Base-by-base conservation (phyloP, 192 early-diverging fungal genomes). In the Allomyces macrogynus region DNA sequence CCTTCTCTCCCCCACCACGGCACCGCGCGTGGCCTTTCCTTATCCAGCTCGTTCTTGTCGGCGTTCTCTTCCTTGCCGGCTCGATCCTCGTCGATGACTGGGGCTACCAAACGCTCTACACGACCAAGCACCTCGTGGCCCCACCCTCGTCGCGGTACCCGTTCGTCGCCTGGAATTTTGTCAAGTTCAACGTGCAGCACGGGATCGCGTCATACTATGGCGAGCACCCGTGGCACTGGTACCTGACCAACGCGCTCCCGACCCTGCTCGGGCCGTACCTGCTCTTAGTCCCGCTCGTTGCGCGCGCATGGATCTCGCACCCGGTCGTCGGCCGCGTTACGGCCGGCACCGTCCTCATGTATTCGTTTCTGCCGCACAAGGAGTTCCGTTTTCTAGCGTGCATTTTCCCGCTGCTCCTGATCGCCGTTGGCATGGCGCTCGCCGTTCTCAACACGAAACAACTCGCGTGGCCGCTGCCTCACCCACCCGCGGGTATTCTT, bases 381-480 rank as follows among this genome's bases (percentile, higher is more conserved):
- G 95, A 98, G 72, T 93, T 90, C 71, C 83, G 95, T 8, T 98
- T 98, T 71, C 71, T 98, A n/a, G 86, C 84, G 61, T 90, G 91
- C 5, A 72, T 95, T 14, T 71, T 98, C 32, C 87, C 95, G 54
- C 71, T 87, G 70, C 5, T 78, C 67, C 32, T 76, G 66, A 61
- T 87, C 62, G 64, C 81, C 74, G 63, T 73, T 43, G 61, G 65
- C 75, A 23, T 68, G 22, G 26, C 23, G 60, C 49, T 65, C 3
- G 62, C 66, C 7, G 63, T 49, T 27, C 22, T 27, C 9, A 43
- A 62, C 5, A 69, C 67, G 63, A 62, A 66, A 63, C 40, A 43
- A 66, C 42, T 11, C 27, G 62, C 8, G 27, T 61, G 57, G 43
- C 10, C 0, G 8, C 43, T 12, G 23, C 8, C 18, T 42, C 61